Conservation (phyloP, 2,329 filamentous ascomycete species). For the Niveomyces coronatus region DNA sequence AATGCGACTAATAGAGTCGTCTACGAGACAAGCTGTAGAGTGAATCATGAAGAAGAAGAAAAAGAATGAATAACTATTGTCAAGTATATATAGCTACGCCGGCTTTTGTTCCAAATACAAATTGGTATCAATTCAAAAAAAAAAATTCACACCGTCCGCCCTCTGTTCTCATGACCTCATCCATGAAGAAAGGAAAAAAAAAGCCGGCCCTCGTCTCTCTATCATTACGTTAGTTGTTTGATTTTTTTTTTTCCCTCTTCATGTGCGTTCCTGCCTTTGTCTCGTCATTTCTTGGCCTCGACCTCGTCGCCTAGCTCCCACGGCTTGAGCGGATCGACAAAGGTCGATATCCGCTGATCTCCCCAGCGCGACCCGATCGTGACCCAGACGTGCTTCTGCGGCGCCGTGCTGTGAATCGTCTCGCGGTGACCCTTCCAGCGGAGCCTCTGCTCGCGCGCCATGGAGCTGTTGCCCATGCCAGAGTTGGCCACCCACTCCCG, state of each 20-base stretch:
- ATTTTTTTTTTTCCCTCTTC: neutral
- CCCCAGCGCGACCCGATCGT: conserved; percentile 55
- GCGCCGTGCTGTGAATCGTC: conserved; percentile 36
- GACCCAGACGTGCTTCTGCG: conserved; percentile 58
- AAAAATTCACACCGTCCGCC: too few species aligned
- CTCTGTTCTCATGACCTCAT: too few species aligned
- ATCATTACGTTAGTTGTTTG: conserved; percentile 2
- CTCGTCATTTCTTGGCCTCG: conserved; percentile 24
- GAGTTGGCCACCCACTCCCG: conserved; percentile 61
- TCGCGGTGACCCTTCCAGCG: conserved; percentile 51
- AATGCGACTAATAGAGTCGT: neutral
- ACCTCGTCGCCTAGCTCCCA: conserved; percentile 44
- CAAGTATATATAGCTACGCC: conserved; percentile 3
- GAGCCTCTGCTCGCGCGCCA: conserved; percentile 42
- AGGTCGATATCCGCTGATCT: conserved; percentile 43
- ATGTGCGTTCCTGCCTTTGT: conserved; percentile 1
- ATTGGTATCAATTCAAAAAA: neutral
- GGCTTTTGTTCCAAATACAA: conserved; percentile 5
- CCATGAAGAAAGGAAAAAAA: too few species aligned
- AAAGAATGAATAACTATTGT: conserved; percentile 13
- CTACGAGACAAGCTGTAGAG: neutral
- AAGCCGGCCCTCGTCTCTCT: too few species aligned
- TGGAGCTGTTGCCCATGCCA: conserved; percentile 58
- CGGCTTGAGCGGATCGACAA: conserved; percentile 45
- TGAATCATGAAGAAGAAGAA: conserved; percentile 11